Percentiles rank a stretch among this genome's conserved stretches.
phyloP scores from a whole-genome alignment of 129 eudicot species.

The Saussurea involucrata region DNA sequence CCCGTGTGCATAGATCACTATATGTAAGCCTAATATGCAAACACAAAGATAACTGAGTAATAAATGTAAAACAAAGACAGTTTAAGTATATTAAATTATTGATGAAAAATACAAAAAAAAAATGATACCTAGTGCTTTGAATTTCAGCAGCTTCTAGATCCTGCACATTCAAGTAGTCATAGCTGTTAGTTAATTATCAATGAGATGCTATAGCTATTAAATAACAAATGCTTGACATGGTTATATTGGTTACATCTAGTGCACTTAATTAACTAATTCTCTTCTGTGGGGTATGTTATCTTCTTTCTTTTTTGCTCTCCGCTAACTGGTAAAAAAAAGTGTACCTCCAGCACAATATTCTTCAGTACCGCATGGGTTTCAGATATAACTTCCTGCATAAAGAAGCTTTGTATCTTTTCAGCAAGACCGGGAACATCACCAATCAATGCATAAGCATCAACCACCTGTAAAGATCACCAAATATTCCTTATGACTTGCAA shows the following conservation, averaged over 20 bases:
- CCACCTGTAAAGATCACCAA: conserved; percentile 43
- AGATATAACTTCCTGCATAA: conserved; percentile 88
- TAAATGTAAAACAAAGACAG: neutral
- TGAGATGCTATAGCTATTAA: neutral
- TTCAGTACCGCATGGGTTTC: conserved; percentile 71
- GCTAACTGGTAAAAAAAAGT: neutral
- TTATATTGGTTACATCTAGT: neutral
- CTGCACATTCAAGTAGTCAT: conserved; percentile 49
- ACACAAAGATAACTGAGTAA: conserved; percentile 15
- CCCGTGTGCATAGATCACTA: conserved; percentile 80
- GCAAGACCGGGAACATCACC: conserved; percentile 86
- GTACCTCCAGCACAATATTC: conserved; percentile 66
- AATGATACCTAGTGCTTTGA: conserved; percentile 52
- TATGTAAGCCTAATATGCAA: conserved; percentile 70
- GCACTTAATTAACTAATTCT: too few relatives aligned
- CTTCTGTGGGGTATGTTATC: neutral
- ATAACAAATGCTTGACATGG: conserved; percentile 12
- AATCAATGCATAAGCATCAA: conserved; percentile 82
- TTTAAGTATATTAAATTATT: conserved; percentile 5
- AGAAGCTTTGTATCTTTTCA: conserved; percentile 80
- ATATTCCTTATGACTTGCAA: neutral
- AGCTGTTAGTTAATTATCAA: conserved; percentile 7
- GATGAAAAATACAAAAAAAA: neutral
- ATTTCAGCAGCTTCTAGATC: conserved; percentile 44
- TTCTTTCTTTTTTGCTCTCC: neutral